Evolutionary conservation across 2,329 filamentous ascomycete species (phyloP).

Genomic region (Harringtonia aguacate): DNA sequence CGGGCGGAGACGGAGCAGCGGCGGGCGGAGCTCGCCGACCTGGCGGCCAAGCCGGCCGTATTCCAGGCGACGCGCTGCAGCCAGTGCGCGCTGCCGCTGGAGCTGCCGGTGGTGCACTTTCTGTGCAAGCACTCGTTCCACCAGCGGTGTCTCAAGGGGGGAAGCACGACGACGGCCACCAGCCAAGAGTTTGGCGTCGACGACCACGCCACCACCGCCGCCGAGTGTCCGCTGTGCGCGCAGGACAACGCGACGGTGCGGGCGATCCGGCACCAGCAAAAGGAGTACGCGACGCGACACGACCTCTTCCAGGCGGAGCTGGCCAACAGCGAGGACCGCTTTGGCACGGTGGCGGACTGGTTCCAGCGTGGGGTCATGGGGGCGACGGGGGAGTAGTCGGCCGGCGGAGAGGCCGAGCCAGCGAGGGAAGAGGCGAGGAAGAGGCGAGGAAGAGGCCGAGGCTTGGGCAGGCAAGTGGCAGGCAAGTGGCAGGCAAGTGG

Average conservation of each 20-base stretch:
- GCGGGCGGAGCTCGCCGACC: conserved; percentile 63
- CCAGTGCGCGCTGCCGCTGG: conserved; percentile 66
- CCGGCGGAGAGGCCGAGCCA: background rate
- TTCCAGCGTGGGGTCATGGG: conserved; percentile 90
- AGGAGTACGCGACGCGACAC: conserved; percentile 76
- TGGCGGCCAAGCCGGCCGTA: conserved; percentile 69
- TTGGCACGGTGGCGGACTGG: conserved; percentile 88
- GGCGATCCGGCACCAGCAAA: conserved; percentile 75
- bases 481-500: too few species aligned
- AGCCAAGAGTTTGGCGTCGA: conserved; percentile 13
- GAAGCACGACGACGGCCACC: conserved; percentile 20
- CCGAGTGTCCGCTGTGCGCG: conserved; percentile 80
- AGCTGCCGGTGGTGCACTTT: conserved; percentile 89
- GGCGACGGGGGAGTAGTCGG: conserved; percentile 16
- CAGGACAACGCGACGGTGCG: conserved; percentile 78
- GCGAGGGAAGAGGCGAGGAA: background rate
- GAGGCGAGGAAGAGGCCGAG: background rate
- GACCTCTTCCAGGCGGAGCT: conserved; percentile 81
- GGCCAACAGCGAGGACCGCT: conserved; percentile 66
- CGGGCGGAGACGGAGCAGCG: conserved; percentile 74
- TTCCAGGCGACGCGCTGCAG: conserved; percentile 88
- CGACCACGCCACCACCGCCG: conserved; percentile 1
- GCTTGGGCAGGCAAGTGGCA: background rate
- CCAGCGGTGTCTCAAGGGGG: conserved; percentile 63
- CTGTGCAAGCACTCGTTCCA: conserved; percentile 97